phyloP scores from a whole-genome alignment of 2,329 filamentous ascomycete species.

The Venturia effusa region DNA sequence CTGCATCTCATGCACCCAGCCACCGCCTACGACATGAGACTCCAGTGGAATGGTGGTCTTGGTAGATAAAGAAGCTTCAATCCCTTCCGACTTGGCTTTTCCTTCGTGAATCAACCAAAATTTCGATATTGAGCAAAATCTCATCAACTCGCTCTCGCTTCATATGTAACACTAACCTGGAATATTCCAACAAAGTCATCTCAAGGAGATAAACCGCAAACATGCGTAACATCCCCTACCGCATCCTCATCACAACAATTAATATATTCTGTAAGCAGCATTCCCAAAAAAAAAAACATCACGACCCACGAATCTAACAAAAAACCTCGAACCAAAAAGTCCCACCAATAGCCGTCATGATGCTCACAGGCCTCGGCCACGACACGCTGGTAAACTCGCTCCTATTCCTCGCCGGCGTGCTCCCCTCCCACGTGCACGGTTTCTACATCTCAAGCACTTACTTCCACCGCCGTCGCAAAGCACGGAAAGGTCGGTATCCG shows the following conservation, averaged over 20 bases:
- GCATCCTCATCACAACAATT: constrained; percentile 12
- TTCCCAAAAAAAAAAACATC: background rate
- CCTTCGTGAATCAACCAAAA: background rate
- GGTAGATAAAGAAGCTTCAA: background rate
- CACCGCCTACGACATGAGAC: background rate
- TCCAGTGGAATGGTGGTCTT: background rate
- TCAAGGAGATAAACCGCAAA: background rate
- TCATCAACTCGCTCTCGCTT: background rate
- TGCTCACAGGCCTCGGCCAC: constrained; percentile 13
- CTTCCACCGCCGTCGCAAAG: constrained; percentile 12
- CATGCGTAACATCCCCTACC: constrained; percentile 12
- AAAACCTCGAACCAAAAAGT: background rate
- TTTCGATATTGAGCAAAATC: background rate
- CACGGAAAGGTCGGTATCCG: constrained; percentile 11
- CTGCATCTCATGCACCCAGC: background rate
- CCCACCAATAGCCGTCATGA: constrained; percentile 13
- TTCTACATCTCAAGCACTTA: constrained; percentile 14
- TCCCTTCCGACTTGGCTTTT: background rate
- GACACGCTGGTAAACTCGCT: constrained; percentile 13
- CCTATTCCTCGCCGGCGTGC: constrained; percentile 13
- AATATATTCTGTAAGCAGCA: constrained; percentile 12
- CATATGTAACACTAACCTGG: background rate
- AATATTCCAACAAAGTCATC: background rate
- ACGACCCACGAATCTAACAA: background rate
- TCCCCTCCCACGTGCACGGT: constrained; percentile 14